Conservation (phyloP, 306 rosid genomes). For the Ceratonia siliqua region DNA sequence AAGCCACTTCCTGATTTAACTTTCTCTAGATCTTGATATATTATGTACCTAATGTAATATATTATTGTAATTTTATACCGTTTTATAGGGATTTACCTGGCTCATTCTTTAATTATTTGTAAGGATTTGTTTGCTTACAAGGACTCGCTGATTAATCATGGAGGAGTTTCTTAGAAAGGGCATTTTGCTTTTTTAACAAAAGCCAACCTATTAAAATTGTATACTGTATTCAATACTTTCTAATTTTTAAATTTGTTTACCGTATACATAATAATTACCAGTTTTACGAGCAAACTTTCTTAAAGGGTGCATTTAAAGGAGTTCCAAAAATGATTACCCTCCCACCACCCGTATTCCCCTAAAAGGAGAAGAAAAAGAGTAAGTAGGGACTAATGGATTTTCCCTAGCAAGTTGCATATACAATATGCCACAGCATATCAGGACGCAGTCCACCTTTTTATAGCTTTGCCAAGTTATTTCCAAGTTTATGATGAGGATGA, state of each 20-base stretch:
- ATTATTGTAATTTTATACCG: slow-evolving; percentile 35
- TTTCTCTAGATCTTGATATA: slow-evolving; percentile 27
- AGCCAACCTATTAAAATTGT: background rate
- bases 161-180: slow-evolving; percentile 6
- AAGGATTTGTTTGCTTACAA: slow-evolving; percentile 38
- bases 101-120: slow-evolving; percentile 32
- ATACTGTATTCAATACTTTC: background rate
- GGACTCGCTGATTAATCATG: slow-evolving; percentile 22
- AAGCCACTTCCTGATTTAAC: slow-evolving; percentile 27
- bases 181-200: background rate
- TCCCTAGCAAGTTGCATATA: background rate
- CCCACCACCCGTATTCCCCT: slow-evolving; percentile 13
- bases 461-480: slow-evolving; percentile 13
- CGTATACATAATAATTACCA: background rate
- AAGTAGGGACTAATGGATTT: background rate
- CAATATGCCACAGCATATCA: background rate
- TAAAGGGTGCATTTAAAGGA: slow-evolving; percentile 23
- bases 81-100: slow-evolving; percentile 4
- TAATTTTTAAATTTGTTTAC: background rate
- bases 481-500: background rate
- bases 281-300: slow-evolving; percentile 26
- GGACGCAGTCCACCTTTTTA: slow-evolving; percentile 21
- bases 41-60: slow-evolving; percentile 22
- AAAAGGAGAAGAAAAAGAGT: background rate
- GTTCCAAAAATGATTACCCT: slow-evolving; percentile 25